Conservation (phyloP, 164 flowering plant genomes). For the Warburgia ugandensis region DNA sequence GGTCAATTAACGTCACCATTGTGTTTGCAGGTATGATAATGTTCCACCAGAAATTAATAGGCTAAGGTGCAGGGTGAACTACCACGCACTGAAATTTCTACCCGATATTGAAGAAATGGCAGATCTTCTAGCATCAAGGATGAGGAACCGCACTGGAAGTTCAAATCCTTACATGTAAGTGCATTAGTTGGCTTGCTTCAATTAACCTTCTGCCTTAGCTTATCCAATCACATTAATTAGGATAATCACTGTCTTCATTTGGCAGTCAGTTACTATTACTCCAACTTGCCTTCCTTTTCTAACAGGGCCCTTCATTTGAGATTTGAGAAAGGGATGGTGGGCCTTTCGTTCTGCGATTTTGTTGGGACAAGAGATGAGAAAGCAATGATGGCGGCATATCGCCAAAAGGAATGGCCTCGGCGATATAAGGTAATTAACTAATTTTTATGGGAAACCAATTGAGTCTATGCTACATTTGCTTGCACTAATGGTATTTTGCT, state of each 20-base stretch:
- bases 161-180: slow-evolving; percentile 82
- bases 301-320: slow-evolving; percentile 98
- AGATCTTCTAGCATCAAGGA: slow-evolving; percentile 68
- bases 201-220: not conserved
- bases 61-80: slow-evolving; percentile 90
- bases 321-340: slow-evolving; percentile 99
- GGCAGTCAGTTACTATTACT: no score
- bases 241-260: no score
- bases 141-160: slow-evolving; percentile 86
- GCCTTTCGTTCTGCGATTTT: slow-evolving; percentile 96
- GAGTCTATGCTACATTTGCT: not conserved
- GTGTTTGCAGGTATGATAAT: slow-evolving; percentile 75
- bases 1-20: not conserved
- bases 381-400: slow-evolving; percentile 81
- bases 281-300: no score
- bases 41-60: slow-evolving; percentile 93
- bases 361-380: slow-evolving; percentile 97
- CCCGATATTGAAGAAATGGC: slow-evolving; percentile 95
- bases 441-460: not conserved
- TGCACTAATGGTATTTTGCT: slow-evolving; percentile 12
- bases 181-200: not conserved
- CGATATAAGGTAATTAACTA: slow-evolving; percentile 63
- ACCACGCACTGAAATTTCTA: slow-evolving; percentile 91
- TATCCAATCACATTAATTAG: no score
- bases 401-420: slow-evolving; percentile 98